These are phyloP conservation scores for Aspergillus sp. DNA, from an alignment of 2,329 filamentous ascomycete species.

Conservation along the genomic window DNA sequence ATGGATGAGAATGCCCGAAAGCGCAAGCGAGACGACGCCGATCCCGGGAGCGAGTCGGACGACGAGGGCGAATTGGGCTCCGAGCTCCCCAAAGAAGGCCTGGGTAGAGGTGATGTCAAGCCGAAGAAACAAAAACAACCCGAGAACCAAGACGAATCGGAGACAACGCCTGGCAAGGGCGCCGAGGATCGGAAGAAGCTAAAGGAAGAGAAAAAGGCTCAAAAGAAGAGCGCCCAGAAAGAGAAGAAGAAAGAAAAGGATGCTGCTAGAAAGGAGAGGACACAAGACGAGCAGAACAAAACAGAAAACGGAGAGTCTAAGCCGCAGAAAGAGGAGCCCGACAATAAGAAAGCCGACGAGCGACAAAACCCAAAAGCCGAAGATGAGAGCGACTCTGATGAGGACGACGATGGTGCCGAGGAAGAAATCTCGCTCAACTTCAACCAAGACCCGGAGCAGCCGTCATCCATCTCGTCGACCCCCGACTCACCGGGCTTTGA, in stretches of 20 bases:
- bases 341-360: slow-evolving; percentile 11
- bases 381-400: slow-evolving; percentile 15
- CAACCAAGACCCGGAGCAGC: slow-evolving; percentile 27
- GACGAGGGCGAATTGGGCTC: slow-evolving; percentile 36
- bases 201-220: slow-evolving; percentile 30
- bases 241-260: slow-evolving; percentile 42
- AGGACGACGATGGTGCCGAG: slow-evolving; percentile 29
- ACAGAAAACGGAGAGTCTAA: slow-evolving; percentile 13
- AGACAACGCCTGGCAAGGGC: slow-evolving; percentile 16
- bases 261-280: slow-evolving; percentile 12
- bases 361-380: slow-evolving; percentile 8
- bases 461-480: slow-evolving; percentile 36
- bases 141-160: slow-evolving; percentile 15
- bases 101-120: slow-evolving; percentile 41
- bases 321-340: slow-evolving; percentile 11
- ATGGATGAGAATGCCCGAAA: slow-evolving; percentile 78
- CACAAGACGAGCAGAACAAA: slow-evolving; percentile 12
- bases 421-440: slow-evolving; percentile 44
- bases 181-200: slow-evolving; percentile 27
- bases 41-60: slow-evolving; percentile 38
- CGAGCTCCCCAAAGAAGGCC: slow-evolving; percentile 51
- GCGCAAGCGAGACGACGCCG: slow-evolving; percentile 63
- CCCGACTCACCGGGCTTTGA: slow-evolving; percentile 52
- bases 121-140: slow-evolving; percentile 49
- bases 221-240: slow-evolving; percentile 43